Evolutionary conservation across 805 yeast species (phyloP).

Genomic region (Candida ovalis): DNA sequence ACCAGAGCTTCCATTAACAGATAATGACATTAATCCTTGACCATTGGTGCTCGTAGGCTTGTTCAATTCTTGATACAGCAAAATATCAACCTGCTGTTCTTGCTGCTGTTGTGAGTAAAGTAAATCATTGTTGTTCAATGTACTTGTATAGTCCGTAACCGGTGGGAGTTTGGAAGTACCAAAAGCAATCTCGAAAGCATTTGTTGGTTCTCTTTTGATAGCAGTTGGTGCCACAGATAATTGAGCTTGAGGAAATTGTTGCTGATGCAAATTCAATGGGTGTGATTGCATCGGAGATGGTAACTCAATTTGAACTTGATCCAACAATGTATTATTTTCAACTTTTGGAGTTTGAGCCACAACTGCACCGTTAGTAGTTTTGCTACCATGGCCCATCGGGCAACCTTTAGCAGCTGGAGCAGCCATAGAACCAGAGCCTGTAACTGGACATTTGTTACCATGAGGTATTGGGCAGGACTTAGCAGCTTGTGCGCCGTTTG

Average conservation of each 20-base stretch:
- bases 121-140: constrained; percentile 5
- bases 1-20: neutral
- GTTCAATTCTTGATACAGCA: constrained; percentile 6
- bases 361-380: neutral
- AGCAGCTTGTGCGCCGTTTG: neutral
- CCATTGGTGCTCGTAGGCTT: constrained; percentile 1
- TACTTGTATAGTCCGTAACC: constrained; percentile 29
- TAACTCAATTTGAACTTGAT: constrained; percentile 2
- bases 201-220: constrained; percentile 22
- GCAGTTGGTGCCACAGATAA: constrained; percentile 4
- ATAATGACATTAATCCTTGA: neutral
- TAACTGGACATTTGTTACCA: too few species aligned
- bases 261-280: constrained; percentile 7
- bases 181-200: constrained; percentile 34
- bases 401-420: neutral
- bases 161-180: constrained; percentile 35
- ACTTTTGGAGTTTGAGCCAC: constrained; percentile 6
- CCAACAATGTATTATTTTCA: constrained; percentile 12
- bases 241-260: constrained; percentile 4
- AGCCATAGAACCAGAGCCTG: neutral
- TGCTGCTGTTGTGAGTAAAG: constrained; percentile 9
- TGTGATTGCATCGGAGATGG: constrained; percentile 3
- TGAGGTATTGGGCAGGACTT: neutral
- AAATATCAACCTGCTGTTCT: constrained; percentile 8
- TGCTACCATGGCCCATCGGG: neutral